These are phyloP conservation scores for Alternaria sp. DNA, from an alignment of 2,329 filamentous ascomycete genomes.

Conservation along the genomic window DNA sequence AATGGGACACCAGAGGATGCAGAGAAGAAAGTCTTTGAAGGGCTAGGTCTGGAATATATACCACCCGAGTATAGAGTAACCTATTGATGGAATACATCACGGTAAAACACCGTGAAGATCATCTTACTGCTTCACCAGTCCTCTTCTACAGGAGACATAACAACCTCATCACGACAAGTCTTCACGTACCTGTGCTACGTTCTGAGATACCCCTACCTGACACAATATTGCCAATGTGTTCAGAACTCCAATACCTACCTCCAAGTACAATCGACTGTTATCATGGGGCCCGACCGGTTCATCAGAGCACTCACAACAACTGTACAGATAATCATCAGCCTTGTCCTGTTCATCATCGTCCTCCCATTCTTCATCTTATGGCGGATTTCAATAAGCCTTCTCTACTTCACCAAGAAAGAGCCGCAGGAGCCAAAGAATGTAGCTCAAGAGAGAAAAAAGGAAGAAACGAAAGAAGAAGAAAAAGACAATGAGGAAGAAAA, in stretches of 20 bases:
- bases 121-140: neutral
- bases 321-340: conserved; percentile 2
- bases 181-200: neutral
- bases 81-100: conserved; percentile 39
- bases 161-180: neutral
- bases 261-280: neutral
- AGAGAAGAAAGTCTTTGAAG: conserved; percentile 80
- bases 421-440: neutral
- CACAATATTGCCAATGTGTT: neutral
- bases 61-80: conserved; percentile 58
- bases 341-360: conserved; percentile 1
- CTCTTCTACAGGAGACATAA: neutral
- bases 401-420: conserved; percentile 5
- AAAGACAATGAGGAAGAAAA: neutral
- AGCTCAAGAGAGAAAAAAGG: neutral
- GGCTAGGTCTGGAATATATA: conserved; percentile 67
- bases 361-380: conserved; percentile 13
- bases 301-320: neutral
- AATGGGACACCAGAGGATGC: conserved; percentile 70
- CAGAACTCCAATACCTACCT: neutral
- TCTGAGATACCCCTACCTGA: neutral
- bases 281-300: neutral
- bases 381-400: conserved; percentile 8
- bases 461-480: neutral
- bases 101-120: neutral